Base-by-base conservation (phyloP, 2,329 filamentous ascomycete genomes). In the Triangularia setosa region DNA sequence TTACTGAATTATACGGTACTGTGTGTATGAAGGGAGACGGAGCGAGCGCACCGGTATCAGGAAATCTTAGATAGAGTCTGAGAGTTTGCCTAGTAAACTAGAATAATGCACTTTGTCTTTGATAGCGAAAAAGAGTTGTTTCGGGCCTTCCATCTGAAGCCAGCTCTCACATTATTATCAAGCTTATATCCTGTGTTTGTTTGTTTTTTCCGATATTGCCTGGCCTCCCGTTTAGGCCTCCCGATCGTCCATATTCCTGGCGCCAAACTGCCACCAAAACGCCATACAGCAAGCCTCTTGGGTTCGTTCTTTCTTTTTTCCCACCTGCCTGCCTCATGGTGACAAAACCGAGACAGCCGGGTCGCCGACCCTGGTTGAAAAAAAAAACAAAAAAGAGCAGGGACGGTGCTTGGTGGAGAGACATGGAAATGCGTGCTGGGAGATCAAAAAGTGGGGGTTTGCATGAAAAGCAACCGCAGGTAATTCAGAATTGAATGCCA, bases 381-480 rank as follows among this genome's bases (percentile, higher is more conserved):
- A 40, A 60, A 60, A 23, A 48, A 8, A 52, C 40, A 24, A 48
- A 8, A 52, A 24, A 24, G 40, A 55, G 56, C 63, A 64, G 35
- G 64, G 62, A 64, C 63, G 30, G 54, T 61, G 62, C 60, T 65
- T 68, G 62, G 57, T 62, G 58, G 27, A 61, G 61, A 63, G 60
- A 62, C 64, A 67, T 59, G 69, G 62, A 64, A 24, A 63, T 44
- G 61, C 61, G 63, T 48, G 62, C 62, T 54, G 58, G 57, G 52
- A 67, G 53, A 35, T 59, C 57, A 55, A 64, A 62, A 58, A 67
- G 65, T 60, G 65, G 64, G 62, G 60, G 66, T 25, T 52, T 48
- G 56, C 64, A 67, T 58, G 68, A 69, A 33, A n/a, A 67, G 64
- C 62, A 68, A 62, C 67, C 69, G 68, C 69, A 70, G 55, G 64